A percentile compares a stretch with the other conserved stretches of the same genome.
phyloP scores from a whole-genome alignment of 768 basidiomycete species.

The Agrocybe praecox region DNA sequence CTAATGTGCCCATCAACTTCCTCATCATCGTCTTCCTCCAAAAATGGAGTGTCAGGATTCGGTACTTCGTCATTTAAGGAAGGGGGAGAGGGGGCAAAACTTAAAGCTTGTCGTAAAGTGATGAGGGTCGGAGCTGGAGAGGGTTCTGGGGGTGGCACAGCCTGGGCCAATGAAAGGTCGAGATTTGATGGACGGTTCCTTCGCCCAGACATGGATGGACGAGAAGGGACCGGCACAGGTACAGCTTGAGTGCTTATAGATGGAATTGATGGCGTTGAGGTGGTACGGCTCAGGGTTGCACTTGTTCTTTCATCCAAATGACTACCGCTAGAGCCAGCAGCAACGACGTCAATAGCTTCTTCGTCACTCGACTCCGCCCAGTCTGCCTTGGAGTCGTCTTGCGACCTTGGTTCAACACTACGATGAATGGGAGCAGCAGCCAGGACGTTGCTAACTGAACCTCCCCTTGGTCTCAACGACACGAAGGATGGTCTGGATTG shows the following conservation, averaged over 20 bases:
- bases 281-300: constrained; percentile 37
- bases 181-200: constrained; percentile 70
- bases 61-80: constrained; percentile 16
- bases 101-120: constrained; percentile 66
- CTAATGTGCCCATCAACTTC: constrained; percentile 70
- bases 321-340: constrained; percentile 81
- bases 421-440: constrained; percentile 44
- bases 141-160: constrained; percentile 46
- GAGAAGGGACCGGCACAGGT: constrained; percentile 29
- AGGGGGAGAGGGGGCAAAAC: constrained; percentile 42
- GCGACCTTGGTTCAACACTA: constrained; percentile 32
- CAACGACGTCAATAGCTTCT: constrained; percentile 82
- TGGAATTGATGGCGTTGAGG: constrained; percentile 22
- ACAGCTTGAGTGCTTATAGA: constrained; percentile 24
- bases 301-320: constrained; percentile 87
- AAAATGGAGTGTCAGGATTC: constrained; percentile 41
- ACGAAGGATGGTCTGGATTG: constrained; percentile 44
- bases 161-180: constrained; percentile 52
- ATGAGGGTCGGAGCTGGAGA: constrained; percentile 66
- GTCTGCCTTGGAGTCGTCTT: constrained; percentile 56
- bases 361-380: constrained; percentile 87
- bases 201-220: constrained; percentile 31
- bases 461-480: constrained; percentile 46
- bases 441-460: constrained; percentile 64
- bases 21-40: constrained; percentile 59